Evolutionary conservation across 352 stramenopile genomes (phyloP).

Genomic region (Thalassiosira hispida): DNA sequence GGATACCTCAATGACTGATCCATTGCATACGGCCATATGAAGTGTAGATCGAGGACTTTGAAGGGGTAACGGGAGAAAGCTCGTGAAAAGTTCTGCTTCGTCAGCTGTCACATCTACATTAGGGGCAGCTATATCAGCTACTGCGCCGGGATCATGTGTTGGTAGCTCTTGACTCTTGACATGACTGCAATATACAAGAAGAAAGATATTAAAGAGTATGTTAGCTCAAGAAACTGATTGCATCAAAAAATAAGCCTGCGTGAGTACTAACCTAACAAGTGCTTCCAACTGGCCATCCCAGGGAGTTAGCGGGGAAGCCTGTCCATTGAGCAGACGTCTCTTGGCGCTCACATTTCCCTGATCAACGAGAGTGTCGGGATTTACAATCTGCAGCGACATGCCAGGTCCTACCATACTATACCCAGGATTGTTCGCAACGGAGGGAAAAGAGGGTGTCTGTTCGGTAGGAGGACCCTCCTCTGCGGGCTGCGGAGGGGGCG

Average conservation of each 20-base stretch:
- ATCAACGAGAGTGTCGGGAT: constrained; percentile 71
- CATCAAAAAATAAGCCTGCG: background rate
- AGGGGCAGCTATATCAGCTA: background rate
- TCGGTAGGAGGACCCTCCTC: too few species aligned
- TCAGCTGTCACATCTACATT: constrained; percentile 6
- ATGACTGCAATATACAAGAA: constrained; percentile 30
- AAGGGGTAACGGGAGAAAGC: constrained; percentile 30
- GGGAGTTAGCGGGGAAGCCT: constrained; percentile 73
- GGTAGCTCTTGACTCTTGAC: constrained; percentile 36
- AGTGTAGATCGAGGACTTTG: constrained; percentile 41
- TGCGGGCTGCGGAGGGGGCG: constrained; percentile 7
- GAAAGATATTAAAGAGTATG: background rate
- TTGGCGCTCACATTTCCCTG: constrained; percentile 33
- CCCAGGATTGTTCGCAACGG: background rate
- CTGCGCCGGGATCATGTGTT: constrained; percentile 9
- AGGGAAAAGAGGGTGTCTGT: background rate
- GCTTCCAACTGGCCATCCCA: constrained; percentile 82
- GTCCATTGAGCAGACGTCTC: constrained; percentile 40
- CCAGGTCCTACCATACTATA: constrained; percentile 16
- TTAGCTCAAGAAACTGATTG: background rate
- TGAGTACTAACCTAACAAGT: constrained; percentile 61
- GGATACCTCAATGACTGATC: constrained; percentile 43
- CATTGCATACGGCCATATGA: constrained; percentile 43
- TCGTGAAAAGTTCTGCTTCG: background rate
- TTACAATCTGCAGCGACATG: constrained; percentile 81